phyloP scores from a whole-genome alignment of 176 grass and related monocot genomes.

The Puccinellia tenuiflora region DNA sequence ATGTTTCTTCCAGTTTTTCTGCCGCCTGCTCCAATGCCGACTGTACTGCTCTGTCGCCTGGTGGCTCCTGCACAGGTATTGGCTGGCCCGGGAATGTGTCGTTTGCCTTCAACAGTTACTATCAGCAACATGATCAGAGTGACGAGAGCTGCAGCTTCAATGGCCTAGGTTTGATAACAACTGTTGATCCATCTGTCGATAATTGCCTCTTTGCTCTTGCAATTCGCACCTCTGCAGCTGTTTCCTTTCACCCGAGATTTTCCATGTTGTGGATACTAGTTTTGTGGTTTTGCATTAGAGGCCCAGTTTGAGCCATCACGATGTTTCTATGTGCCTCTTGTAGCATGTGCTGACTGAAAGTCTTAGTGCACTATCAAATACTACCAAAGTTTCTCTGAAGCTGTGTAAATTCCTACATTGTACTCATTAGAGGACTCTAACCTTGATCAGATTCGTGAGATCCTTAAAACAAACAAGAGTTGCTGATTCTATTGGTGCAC shows the following conservation, averaged over 20 bases:
- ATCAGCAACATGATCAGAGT: slow-evolving; percentile 79
- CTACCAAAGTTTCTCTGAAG: background rate
- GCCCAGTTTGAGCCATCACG: background rate
- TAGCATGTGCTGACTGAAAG: background rate
- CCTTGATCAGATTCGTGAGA: background rate
- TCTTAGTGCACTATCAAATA: background rate
- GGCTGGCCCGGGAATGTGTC: slow-evolving; percentile 88
- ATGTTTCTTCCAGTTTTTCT: slow-evolving; percentile 49
- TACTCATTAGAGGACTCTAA: background rate
- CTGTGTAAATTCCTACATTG: background rate
- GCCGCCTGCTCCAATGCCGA: slow-evolving; percentile 67
- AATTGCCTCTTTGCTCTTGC: slow-evolving; percentile 71
- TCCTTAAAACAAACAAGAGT: background rate
- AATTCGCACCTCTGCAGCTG: slow-evolving; percentile 42
- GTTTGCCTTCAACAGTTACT: slow-evolving; percentile 88
- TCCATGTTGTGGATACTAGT: slow-evolving; percentile 13
- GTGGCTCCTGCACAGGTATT: slow-evolving; percentile 64
- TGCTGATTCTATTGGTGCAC: background rate
- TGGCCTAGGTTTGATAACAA: slow-evolving; percentile 78
- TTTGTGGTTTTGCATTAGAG: background rate
- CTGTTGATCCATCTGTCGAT: slow-evolving; percentile 75
- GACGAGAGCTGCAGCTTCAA: slow-evolving; percentile 69
- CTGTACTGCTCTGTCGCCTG: slow-evolving; percentile 66
- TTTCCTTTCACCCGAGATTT: slow-evolving; percentile 29
- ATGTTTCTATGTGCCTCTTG: background rate